Evolutionary conservation across 257 asterid species (phyloP).

Genomic region (Echites panduratus): DNA sequence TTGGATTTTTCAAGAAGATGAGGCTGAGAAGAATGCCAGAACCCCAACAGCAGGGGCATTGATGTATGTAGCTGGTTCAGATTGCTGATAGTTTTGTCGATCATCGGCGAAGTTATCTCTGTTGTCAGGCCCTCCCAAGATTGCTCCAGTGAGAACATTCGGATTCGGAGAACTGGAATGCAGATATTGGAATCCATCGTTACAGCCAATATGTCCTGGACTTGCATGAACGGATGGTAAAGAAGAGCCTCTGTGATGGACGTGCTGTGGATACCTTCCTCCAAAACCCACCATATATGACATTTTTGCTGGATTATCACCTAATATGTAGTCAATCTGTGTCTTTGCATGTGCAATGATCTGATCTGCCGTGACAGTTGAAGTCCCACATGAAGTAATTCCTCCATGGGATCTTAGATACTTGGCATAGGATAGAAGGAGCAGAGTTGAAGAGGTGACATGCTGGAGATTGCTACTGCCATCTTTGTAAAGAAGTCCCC

Average conservation of each 20-base stretch:
- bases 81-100: conserved; percentile 53
- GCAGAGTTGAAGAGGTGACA: conserved; percentile 73
- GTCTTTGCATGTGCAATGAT: conserved; percentile 46
- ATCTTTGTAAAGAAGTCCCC: conserved; percentile 58
- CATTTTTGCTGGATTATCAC: conserved; percentile 59
- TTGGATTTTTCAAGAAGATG: conserved; percentile 30
- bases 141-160: conserved; percentile 54
- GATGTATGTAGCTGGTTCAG: conserved; percentile 76
- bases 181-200: conserved; percentile 49
- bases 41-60: conserved; percentile 70
- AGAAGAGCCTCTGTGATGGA: conserved; percentile 77
- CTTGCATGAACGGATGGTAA: conserved; percentile 44
- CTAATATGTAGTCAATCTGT: conserved; percentile 83
- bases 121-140: conserved; percentile 71
- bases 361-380: conserved; percentile 40
- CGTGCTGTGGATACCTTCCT: conserved; percentile 46
- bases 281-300: conserved; percentile 90
- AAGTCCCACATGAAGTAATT: conserved; percentile 43
- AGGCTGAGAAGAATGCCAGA: conserved; percentile 55
- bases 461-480: conserved; percentile 78
- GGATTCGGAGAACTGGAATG: conserved; percentile 54
- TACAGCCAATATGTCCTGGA: conserved; percentile 40
- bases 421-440: conserved; percentile 60
- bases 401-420: conserved; percentile 42
- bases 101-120: conserved; percentile 49